A percentile compares a stretch with the other conserved stretches of the same genome.
phyloP scores from a whole-genome alignment of 2,329 filamentous ascomycete genomes.

The Alternaria sp. region DNA sequence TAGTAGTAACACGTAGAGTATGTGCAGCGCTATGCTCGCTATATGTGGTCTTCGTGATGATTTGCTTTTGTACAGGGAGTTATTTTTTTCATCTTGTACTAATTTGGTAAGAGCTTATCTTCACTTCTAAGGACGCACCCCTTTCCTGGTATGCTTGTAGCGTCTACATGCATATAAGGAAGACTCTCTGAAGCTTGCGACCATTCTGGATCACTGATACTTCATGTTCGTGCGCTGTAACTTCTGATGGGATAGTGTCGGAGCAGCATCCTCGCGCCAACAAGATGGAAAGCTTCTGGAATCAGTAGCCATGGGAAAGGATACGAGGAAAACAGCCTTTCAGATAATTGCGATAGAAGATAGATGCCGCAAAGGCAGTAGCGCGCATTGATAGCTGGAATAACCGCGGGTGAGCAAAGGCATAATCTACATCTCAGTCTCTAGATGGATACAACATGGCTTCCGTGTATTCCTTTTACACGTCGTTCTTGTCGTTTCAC shows the following conservation, averaged over 20 bases:
- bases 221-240: not conserved
- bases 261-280: not conserved
- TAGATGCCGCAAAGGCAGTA: not conserved
- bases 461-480: not conserved
- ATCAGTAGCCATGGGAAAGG: no score
- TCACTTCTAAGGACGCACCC: not conserved
- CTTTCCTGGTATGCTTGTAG: no score
- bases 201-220: rapidly evolving
- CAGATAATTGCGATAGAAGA: not conserved
- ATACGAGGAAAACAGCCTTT: not conserved
- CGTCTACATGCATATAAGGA: no score
- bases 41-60: not conserved
- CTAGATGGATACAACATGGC: not conserved
- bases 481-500: not conserved
- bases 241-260: not conserved
- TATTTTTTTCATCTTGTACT: not conserved
- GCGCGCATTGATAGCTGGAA: not conserved
- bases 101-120: not conserved
- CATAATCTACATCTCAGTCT: not conserved
- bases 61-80: not conserved
- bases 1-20: not conserved
- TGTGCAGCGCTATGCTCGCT: not conserved
- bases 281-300: not conserved
- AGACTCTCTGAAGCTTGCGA: not conserved
- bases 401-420: not conserved